Evolutionary conservation across 352 stramenopile species (phyloP).

Genomic region (Blastocystis sp.): DNA sequence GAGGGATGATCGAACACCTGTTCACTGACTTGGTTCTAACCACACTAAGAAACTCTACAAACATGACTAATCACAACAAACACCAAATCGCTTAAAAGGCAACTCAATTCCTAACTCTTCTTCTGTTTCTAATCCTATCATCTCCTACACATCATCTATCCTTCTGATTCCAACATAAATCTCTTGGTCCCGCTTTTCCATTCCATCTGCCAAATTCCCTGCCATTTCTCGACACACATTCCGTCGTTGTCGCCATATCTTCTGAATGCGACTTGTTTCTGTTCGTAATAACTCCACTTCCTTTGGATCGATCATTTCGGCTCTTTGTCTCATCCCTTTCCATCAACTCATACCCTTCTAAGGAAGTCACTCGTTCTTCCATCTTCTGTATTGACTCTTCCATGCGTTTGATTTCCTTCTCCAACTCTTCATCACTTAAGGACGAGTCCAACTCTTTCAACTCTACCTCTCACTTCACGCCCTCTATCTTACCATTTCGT

Average conservation of each 20-base stretch:
- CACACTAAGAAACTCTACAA: background rate
- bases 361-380: constrained; percentile 1
- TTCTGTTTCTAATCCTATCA: constrained; percentile 52
- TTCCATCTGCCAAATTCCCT: constrained; percentile 34
- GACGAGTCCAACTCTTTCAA: constrained; percentile 55
- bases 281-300: background rate
- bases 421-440: constrained; percentile 24
- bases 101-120: constrained; percentile 56
- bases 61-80: too few species aligned
- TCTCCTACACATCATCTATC: background rate
- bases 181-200: constrained; percentile 35
- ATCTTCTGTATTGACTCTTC: constrained; percentile 24
- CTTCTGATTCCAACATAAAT: background rate
- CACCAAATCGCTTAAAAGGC: constrained; percentile 25
- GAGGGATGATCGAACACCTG: background rate
- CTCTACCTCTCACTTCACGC: background rate
- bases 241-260: constrained; percentile 54
- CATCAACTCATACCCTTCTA: constrained; percentile 6
- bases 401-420: constrained; percentile 39
- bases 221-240: constrained; percentile 40
- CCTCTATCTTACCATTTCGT: background rate
- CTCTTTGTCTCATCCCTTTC: background rate
- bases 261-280: constrained; percentile 5
- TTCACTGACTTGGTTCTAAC: background rate
- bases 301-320: constrained; percentile 51